Evolutionary conservation across 2,329 filamentous ascomycete genomes (phyloP), one percentile per base, ranked within the genome.

Genomic region (Fusarium sp.): DNA sequence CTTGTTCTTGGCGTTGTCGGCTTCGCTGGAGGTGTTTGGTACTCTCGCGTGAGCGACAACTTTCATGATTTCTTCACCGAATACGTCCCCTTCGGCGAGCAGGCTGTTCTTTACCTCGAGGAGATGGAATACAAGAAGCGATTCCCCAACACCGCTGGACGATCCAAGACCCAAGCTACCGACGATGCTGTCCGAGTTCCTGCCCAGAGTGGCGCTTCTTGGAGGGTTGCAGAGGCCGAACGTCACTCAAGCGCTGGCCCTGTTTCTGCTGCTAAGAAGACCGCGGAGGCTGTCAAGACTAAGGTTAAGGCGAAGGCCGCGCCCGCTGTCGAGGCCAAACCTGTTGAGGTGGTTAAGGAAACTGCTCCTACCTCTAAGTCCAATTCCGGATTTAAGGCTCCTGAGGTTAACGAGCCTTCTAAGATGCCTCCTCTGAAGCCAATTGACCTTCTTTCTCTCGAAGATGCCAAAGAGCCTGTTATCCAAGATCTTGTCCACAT

Each of bases 41-140:
- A 97, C 80, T 95, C 96, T 56, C 89, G 97, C 69, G 87, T 96
- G 80, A 97, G 91, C 76, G 96, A 99, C 84, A 97, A 93, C 82
- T 99, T 98, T 87, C 95, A 99, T 82, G 96, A 99, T 80, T 96
- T 97, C 84, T 99, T 99, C 82, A 98, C 94, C 74, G 94, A 97
- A 82, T 99, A 95, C 79, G 82, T 99, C 19, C 96, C 96, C 22
- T 97, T 92, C 72, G 96, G 94, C 75, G 96, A 99, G 82, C 93
- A 97, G 77, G 92, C 92, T 19, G 95, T 99, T 45, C 88, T 97
- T 26, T 98, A 97, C 82, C 90, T 99, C 52, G 96, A 99, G 81
- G 96, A 99, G 82, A 88, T 91, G 71, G 94, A 97, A 75, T 97
- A 97, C 83, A 89, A 91, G 77, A 94, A 91, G 80, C 90, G 92